These are phyloP conservation scores for Endocarpon pusillum DNA, from an alignment of 495 filamentous ascomycete genomes.

Conservation along the genomic window DNA sequence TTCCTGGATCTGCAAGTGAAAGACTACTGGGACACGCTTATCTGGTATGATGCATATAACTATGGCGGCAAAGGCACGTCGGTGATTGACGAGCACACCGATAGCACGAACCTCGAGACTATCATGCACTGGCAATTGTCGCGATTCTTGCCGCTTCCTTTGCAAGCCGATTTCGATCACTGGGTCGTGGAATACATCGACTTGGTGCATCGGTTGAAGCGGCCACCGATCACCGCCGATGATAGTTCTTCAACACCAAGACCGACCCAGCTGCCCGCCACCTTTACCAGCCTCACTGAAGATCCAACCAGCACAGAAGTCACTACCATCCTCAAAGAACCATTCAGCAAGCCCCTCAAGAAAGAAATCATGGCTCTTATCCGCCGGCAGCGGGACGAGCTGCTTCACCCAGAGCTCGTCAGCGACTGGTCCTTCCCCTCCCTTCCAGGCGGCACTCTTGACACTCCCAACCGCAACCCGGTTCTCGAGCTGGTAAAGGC, in stretches of 20 bases:
- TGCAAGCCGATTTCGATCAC: slow-evolving; percentile 77
- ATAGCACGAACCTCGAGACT: slow-evolving; percentile 73
- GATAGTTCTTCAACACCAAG: slow-evolving; percentile 43
- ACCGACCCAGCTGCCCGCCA: slow-evolving; percentile 63
- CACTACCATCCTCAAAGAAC: slow-evolving; percentile 44
- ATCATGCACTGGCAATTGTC: slow-evolving; percentile 98
- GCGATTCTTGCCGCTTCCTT: slow-evolving; percentile 63
- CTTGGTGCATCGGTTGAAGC: slow-evolving; percentile 76
- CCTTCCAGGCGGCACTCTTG: slow-evolving; percentile 54
- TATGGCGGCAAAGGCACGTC: slow-evolving; percentile 87
- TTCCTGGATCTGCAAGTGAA: slow-evolving; percentile 96
- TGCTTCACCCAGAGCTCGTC: slow-evolving; percentile 76
- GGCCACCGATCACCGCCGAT: slow-evolving; percentile 31
- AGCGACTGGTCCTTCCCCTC: slow-evolving; percentile 76
- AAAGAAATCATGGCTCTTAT: slow-evolving; percentile 69
- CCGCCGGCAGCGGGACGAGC: slow-evolving; percentile 66
- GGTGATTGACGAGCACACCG: slow-evolving; percentile 58
- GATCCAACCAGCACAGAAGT: slow-evolving; percentile 38
- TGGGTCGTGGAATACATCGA: slow-evolving; percentile 92
- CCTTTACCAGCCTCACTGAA: slow-evolving; percentile 36
- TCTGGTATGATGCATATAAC: slow-evolving; percentile 99
- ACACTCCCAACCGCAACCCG: slow-evolving; percentile 54
- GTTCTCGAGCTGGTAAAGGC: slow-evolving; percentile 79
- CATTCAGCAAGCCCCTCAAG: slow-evolving; percentile 76
- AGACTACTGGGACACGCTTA: slow-evolving; percentile 98